Conservation (phyloP, 2,329 filamentous ascomycete species). For the Botrytis fabae region DNA sequence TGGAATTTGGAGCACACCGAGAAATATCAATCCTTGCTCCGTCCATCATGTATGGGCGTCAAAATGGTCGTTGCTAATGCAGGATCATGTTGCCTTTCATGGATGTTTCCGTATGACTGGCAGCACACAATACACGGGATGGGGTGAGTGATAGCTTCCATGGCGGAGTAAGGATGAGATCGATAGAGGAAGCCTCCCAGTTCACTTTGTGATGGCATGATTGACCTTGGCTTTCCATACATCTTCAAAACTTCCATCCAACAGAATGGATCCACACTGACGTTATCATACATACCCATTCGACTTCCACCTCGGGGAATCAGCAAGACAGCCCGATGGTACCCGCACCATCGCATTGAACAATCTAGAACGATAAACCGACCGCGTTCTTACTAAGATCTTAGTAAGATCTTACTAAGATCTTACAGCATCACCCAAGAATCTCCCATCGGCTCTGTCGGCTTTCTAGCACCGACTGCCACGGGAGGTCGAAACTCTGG, state of each 20-base stretch:
- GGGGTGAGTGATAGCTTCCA: background rate
- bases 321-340: background rate
- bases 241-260: background rate
- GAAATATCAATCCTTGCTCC: background rate
- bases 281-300: background rate
- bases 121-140: background rate
- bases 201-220: background rate
- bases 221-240: background rate
- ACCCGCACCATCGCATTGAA: background rate
- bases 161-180: background rate
- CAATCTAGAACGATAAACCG: background rate
- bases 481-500: conserved; percentile 1
- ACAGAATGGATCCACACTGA: conserved; percentile 1
- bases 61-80: background rate
- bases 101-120: conserved; percentile 4
- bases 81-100: conserved; percentile 10
- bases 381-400: background rate
- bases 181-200: background rate
- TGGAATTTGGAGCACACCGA: background rate
- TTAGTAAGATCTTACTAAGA: background rate
- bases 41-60: background rate
- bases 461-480: background rate
- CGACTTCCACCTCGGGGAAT: background rate
- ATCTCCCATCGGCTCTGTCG: background rate
- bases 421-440: background rate